Evolutionary conservation across 148 eudicot species (phyloP).

Genomic region (Selenicereus undatus): DNA sequence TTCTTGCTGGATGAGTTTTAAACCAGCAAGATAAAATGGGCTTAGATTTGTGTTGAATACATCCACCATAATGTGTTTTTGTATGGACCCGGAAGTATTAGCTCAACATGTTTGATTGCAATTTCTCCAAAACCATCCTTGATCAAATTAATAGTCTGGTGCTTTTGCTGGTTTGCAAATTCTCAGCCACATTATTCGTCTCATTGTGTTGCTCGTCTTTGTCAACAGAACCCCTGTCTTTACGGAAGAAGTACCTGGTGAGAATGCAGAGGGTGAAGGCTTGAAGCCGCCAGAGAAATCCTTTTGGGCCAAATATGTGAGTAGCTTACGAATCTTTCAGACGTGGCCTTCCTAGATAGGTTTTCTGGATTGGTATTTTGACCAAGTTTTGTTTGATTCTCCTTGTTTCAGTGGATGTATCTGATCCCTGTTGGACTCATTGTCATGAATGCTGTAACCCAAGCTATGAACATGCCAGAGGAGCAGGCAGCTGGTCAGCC

Average conservation of each 20-base stretch:
- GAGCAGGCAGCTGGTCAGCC: constrained; percentile 58
- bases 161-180: background rate
- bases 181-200: background rate
- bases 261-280: constrained; percentile 60
- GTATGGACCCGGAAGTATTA: background rate
- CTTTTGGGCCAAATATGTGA: constrained; percentile 98
- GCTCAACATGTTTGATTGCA: background rate
- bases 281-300: constrained; percentile 71
- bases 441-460: constrained; percentile 89
- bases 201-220: constrained; percentile 7
- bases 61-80: background rate
- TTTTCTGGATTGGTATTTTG: background rate
- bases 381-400: constrained; percentile 7
- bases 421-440: constrained; percentile 87
- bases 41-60: no score
- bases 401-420: constrained; percentile 93
- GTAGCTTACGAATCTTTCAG: constrained; percentile 22
- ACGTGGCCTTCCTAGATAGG: background rate
- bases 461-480: constrained; percentile 95
- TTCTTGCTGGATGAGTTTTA: no score
- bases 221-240: constrained; percentile 72
- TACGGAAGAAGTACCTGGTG: constrained; percentile 63
- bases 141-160: background rate
- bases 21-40: no score
- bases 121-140: background rate